phyloP scores from a whole-genome alignment of 768 basidiomycete genomes.

The Boletales sp. region DNA sequence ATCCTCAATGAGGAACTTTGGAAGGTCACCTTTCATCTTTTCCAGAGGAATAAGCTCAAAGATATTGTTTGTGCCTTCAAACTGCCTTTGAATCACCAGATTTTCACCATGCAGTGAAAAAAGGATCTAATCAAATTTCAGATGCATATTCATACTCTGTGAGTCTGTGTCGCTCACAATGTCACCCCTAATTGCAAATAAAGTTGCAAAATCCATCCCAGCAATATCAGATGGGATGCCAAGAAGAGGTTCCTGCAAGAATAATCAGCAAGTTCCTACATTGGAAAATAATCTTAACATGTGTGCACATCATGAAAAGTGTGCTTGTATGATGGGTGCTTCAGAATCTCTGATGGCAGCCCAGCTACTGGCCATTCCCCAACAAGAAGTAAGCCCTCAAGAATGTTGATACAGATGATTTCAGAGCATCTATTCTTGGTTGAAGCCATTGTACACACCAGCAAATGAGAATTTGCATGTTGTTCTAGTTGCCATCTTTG shows the following conservation, averaged over 20 bases:
- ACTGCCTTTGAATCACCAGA: slow-evolving; percentile 10
- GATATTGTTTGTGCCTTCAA: background rate
- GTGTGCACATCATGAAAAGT: too few species aligned
- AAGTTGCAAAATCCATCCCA: slow-evolving; percentile 15
- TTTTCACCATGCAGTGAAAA: slow-evolving; percentile 2
- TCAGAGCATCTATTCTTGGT: slow-evolving; percentile 10
- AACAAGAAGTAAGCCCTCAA: background rate
- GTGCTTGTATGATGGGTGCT: too few species aligned
- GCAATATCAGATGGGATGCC: slow-evolving; percentile 6
- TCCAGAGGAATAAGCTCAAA: slow-evolving; percentile 13
- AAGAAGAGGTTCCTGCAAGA: slow-evolving; percentile 1
- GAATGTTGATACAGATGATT: slow-evolving; percentile 6
- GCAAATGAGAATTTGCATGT: slow-evolving; percentile 9
- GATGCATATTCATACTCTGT: background rate
- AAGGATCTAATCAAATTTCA: slow-evolving; percentile 4
- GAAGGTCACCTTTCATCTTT: slow-evolving; percentile 15
- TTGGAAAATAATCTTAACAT: background rate
- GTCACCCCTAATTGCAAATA: background rate
- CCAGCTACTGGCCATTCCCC: too few species aligned
- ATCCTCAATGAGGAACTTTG: slow-evolving; percentile 7
- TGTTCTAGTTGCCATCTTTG: background rate
- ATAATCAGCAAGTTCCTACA: background rate
- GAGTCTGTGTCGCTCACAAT: background rate
- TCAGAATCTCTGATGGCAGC: too few species aligned
- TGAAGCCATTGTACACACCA: slow-evolving; percentile 4